Conservation (phyloP, 306 rosid species). For the Lithocarpus polystachyus region DNA sequence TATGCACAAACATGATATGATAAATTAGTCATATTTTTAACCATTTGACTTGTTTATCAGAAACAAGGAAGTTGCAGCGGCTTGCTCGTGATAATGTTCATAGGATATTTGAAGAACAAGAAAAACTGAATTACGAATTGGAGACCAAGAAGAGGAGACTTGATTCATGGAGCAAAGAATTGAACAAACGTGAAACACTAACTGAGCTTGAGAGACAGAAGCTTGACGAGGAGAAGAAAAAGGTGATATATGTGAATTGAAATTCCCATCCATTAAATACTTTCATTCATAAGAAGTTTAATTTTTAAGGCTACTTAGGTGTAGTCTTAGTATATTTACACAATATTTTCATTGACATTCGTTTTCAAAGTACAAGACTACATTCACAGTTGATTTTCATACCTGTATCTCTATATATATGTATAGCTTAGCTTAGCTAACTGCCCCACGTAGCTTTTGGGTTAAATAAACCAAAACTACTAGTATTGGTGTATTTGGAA, state of each 20-base stretch:
- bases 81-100: constrained; percentile 59
- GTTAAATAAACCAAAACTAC: not conserved
- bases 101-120: constrained; percentile 78
- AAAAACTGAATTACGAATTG: constrained; percentile 67
- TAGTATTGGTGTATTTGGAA: not conserved
- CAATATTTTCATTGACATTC: not conserved
- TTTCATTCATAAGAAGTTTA: not conserved
- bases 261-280: not conserved
- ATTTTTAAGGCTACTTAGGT: constrained; percentile 1
- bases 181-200: constrained; percentile 79
- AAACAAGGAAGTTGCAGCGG: constrained; percentile 74
- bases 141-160: constrained; percentile 72
- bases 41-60: constrained; percentile 36
- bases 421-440: not conserved
- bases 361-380: not conserved
- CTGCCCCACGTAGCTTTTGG: not conserved
- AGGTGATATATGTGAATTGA: constrained; percentile 42
- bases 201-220: constrained; percentile 86
- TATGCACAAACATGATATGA: not conserved
- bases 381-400: not conserved
- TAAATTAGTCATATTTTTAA: not conserved
- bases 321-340: not conserved
- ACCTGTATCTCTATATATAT: not conserved
- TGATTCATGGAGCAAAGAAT: constrained; percentile 79
- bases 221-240: constrained; percentile 81